phyloP scores from a whole-genome alignment of 306 rosid species.

The Dalbergia oliveri region DNA sequence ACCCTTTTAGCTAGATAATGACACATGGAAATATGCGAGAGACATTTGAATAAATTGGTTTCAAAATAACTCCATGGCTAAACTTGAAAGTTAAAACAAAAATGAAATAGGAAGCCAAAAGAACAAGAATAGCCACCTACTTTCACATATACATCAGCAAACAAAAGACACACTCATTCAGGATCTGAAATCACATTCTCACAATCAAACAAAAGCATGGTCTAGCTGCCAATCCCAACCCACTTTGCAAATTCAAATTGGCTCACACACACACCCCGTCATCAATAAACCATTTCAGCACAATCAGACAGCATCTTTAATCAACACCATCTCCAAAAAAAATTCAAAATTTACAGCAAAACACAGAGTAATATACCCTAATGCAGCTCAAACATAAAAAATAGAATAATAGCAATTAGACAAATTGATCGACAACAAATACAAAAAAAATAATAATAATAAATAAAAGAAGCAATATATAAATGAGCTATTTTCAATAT shows the following conservation, averaged over 20 bases:
- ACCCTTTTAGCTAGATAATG: constrained; percentile 9
- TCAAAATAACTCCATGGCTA: constrained; percentile 1
- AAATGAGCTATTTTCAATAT: constrained; percentile 45
- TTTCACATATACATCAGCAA: constrained; percentile 10
- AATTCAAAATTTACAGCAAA: not conserved
- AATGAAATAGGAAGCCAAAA: not conserved
- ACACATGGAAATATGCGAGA: constrained; percentile 4
- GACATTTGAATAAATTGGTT: constrained; percentile 28
- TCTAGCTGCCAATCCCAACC: constrained; percentile 40
- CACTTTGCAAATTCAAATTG: constrained; percentile 40
- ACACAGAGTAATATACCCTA: constrained; percentile 19
- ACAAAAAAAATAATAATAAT: not conserved
- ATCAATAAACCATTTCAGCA: constrained; percentile 14
- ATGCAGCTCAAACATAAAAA: constrained; percentile 43
- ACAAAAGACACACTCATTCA: not conserved
- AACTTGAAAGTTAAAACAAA: constrained; percentile 3
- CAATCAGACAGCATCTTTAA: constrained; percentile 22
- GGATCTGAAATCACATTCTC: constrained; percentile 38
- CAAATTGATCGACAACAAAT: constrained; percentile 34
- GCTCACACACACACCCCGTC: constrained; percentile 11
- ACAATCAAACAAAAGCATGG: constrained; percentile 38
- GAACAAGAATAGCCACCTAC: constrained; percentile 1
- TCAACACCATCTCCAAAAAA: not conserved
- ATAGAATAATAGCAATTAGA: not conserved
- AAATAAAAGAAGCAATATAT: not conserved